A percentile compares a stretch with the other conserved stretches of the same genome.
Evolutionary conservation across 2,329 filamentous ascomycete species (phyloP).

Genomic region (Aureobasidium lini): DNA sequence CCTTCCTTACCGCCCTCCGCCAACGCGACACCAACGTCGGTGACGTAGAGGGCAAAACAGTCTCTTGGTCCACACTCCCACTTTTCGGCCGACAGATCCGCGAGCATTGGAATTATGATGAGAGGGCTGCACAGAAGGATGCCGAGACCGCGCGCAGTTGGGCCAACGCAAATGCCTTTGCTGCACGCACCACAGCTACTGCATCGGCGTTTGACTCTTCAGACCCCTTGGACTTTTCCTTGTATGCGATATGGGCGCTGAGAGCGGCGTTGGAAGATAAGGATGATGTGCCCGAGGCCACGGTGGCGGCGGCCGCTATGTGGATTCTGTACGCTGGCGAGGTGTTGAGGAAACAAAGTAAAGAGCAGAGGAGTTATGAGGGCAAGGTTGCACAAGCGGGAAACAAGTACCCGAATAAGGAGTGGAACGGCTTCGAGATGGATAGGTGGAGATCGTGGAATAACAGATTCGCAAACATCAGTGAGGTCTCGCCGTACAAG

Average conservation of each 20-base stretch:
- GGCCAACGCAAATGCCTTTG: slow-evolving; percentile 27
- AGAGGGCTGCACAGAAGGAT: slow-evolving; percentile 19
- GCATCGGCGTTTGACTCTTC: slow-evolving; percentile 16
- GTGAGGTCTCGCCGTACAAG: background rate
- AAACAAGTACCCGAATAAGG: slow-evolving; percentile 18
- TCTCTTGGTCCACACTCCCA: slow-evolving; percentile 19
- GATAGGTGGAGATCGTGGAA: slow-evolving; percentile 25
- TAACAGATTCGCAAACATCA: slow-evolving; percentile 15
- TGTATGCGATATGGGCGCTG: slow-evolving; percentile 26
- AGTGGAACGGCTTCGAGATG: slow-evolving; percentile 23
- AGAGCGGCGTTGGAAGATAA: slow-evolving; percentile 23
- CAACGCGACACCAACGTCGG: background rate
- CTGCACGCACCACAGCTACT: slow-evolving; percentile 22
- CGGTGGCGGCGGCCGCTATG: slow-evolving; percentile 21
- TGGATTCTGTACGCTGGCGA: slow-evolving; percentile 26
- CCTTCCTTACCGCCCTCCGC: background rate
- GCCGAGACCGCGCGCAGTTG: slow-evolving; percentile 19
- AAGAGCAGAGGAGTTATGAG: slow-evolving; percentile 23
- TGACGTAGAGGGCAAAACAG: background rate
- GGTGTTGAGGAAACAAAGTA: slow-evolving; percentile 19
- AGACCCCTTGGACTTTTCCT: slow-evolving; percentile 21
- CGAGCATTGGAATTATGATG: slow-evolving; percentile 24
- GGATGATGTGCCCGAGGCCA: slow-evolving; percentile 17
- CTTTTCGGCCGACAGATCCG: slow-evolving; percentile 24
- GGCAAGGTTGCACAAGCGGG: slow-evolving; percentile 25